phyloP scores from a whole-genome alignment of 1,284 basidiomycete genomes.

The Cutaneotrichosporon sp. region DNA sequence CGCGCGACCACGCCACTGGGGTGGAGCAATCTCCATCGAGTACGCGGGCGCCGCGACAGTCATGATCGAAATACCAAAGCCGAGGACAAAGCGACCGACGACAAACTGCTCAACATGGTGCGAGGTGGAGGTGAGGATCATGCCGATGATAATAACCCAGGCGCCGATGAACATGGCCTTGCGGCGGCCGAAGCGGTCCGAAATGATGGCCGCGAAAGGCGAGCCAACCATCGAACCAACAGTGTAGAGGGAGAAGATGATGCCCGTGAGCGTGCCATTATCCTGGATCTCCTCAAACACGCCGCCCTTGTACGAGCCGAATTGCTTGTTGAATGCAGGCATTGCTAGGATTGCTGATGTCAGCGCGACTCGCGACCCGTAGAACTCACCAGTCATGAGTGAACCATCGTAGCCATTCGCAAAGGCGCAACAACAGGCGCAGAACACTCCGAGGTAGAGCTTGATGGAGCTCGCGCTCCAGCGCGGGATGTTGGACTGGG shows the following conservation, averaged over 20 bases:
- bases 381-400: slow-evolving; percentile 21
- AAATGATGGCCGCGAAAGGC: slow-evolving; percentile 15
- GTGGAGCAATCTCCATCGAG: slow-evolving; percentile 59
- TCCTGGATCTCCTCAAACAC: slow-evolving; percentile 4
- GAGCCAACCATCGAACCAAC: slow-evolving; percentile 31
- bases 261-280: slow-evolving; percentile 27
- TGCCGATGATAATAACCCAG: slow-evolving; percentile 53
- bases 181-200: slow-evolving; percentile 58
- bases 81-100: slow-evolving; percentile 52
- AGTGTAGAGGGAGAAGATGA: slow-evolving; percentile 38
- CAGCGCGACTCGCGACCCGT: slow-evolving; percentile 2
- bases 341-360: slow-evolving; percentile 23
- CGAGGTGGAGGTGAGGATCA: slow-evolving; percentile 41
- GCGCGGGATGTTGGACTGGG: slow-evolving; percentile 28
- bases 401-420: slow-evolving; percentile 41
- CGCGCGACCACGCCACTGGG: slow-evolving; percentile 64
- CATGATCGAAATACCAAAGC: slow-evolving; percentile 50
- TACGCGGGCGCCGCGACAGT: slow-evolving; percentile 58
- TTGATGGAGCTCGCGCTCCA: slow-evolving; percentile 28
- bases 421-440: slow-evolving; percentile 37
- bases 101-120: slow-evolving; percentile 36
- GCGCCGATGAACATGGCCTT: slow-evolving; percentile 59
- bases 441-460: slow-evolving; percentile 35
- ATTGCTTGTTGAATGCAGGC: slow-evolving; percentile 33
- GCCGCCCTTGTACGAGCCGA: slow-evolving; percentile 10